A percentile compares a stretch with the other conserved stretches of the same genome.
phyloP scores from a whole-genome alignment of 495 filamentous ascomycete genomes.

The Penicillium turbatum region DNA sequence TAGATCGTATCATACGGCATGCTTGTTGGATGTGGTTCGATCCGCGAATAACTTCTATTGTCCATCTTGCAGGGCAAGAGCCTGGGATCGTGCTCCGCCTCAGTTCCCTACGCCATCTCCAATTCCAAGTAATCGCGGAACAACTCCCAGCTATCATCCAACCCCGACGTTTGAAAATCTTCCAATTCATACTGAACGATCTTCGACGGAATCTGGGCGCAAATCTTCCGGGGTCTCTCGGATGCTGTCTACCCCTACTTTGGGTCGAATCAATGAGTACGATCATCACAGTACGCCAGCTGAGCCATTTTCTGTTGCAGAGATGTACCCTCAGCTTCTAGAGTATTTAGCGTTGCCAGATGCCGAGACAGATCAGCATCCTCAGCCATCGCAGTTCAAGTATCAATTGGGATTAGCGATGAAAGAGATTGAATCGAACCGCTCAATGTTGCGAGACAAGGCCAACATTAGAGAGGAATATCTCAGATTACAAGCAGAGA shows the following conservation, averaged over 20 bases:
- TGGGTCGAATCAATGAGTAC: neutral
- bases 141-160: conserved; percentile 9
- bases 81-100: conserved; percentile 26
- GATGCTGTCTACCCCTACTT: neutral
- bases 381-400: conserved; percentile 12
- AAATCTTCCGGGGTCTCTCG: neutral
- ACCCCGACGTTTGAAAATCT: conserved; percentile 1
- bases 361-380: neutral
- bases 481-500: conserved; percentile 18
- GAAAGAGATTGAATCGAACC: conserved; percentile 20
- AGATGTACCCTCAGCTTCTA: conserved; percentile 16
- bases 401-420: conserved; percentile 23
- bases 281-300: conserved; percentile 2
- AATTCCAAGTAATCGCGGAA: conserved; percentile 12
- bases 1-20: conserved; percentile 34
- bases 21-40: conserved; percentile 15
- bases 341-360: conserved; percentile 8
- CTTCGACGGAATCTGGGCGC: neutral
- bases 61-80: conserved; percentile 21
- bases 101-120: conserved; percentile 6
- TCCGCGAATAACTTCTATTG: conserved; percentile 20
- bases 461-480: conserved; percentile 22
- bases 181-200: neutral
- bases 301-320: conserved; percentile 7
- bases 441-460: conserved; percentile 11